Percentiles rank a stretch among this genome's conserved stretches.
Evolutionary conservation across 768 basidiomycete genomes (phyloP).

Genomic region (Mrakia hoshinonis): DNA sequence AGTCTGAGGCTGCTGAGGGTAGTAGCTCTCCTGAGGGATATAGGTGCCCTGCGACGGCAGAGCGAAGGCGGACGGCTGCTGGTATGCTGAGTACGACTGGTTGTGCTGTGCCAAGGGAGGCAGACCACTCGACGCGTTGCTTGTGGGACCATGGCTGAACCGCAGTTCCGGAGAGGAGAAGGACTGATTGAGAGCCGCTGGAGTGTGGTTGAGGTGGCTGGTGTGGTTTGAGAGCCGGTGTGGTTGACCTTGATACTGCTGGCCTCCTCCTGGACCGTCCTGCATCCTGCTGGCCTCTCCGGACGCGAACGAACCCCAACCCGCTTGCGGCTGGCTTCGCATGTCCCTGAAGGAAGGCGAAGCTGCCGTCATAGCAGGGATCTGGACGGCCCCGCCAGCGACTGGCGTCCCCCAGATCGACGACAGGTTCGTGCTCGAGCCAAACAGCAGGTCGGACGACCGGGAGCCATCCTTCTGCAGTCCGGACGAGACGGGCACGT

Average conservation of each 20-base stretch:
- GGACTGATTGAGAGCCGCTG: not conserved
- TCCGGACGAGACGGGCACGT: not conserved
- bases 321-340: not conserved
- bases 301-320: not conserved
- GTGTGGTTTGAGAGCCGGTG: not conserved
- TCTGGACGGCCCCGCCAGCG: not conserved
- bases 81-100: too few species aligned
- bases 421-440: not conserved
- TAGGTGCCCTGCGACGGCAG: too few species aligned
- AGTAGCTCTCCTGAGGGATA: too few species aligned
- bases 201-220: not conserved
- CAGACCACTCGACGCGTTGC: too few species aligned
- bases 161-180: not conserved
- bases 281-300: not conserved
- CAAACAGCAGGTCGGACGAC: slow-evolving; percentile 7
- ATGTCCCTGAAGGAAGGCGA: not conserved
- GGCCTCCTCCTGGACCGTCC: not conserved
- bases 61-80: too few species aligned
- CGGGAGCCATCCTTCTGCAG: not conserved
- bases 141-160: not conserved
- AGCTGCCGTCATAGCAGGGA: not conserved
- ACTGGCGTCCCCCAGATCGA: slow-evolving; percentile 11
- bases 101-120: too few species aligned
- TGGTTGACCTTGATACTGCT: not conserved
- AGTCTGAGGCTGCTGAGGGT: too few species aligned